Conservation (phyloP, 768 basidiomycete species). For the Hericium rajendrae region DNA sequence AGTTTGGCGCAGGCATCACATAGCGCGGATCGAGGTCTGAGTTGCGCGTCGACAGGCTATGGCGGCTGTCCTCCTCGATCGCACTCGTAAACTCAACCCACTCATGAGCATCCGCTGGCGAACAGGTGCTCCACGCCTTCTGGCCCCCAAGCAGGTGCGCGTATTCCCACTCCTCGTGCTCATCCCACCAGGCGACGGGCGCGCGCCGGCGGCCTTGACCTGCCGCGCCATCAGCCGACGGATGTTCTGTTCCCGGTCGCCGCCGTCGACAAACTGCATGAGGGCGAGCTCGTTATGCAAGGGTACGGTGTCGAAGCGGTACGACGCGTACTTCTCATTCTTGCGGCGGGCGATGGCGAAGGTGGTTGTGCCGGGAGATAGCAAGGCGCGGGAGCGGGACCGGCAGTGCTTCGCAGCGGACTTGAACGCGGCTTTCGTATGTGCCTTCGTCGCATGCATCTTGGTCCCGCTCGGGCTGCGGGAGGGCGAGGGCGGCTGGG, state of each 20-base stretch:
- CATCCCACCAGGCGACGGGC: conserved; percentile 62
- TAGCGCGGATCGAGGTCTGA: background rate
- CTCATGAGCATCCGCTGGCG: background rate
- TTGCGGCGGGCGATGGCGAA: conserved; percentile 14
- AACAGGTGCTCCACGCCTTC: background rate
- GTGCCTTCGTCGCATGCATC: conserved; percentile 13
- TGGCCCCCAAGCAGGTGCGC: conserved; percentile 29
- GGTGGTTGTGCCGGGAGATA: conserved; percentile 1
- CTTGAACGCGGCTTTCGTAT: conserved; percentile 6
- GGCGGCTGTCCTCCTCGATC: background rate
- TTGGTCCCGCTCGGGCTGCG: conserved; percentile 11
- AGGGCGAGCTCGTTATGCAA: conserved; percentile 58
- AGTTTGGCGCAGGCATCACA: background rate
- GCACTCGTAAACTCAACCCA: background rate
- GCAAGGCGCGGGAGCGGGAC: background rate
- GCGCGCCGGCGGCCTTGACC: conserved; percentile 12
- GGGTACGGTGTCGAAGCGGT: conserved; percentile 32
- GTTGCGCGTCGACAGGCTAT: background rate
- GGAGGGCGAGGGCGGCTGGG: conserved; percentile 17
- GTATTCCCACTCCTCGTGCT: conserved; percentile 66
- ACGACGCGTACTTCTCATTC: conserved; percentile 33
- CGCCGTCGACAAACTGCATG: conserved; percentile 63
- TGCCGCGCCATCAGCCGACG: conserved; percentile 32
- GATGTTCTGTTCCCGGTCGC: conserved; percentile 43
- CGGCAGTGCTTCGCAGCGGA: conserved; percentile 12